Evolutionary conservation across 495 filamentous ascomycete genomes (phyloP).

Genomic region (Lasiosphaeria miniovina): DNA sequence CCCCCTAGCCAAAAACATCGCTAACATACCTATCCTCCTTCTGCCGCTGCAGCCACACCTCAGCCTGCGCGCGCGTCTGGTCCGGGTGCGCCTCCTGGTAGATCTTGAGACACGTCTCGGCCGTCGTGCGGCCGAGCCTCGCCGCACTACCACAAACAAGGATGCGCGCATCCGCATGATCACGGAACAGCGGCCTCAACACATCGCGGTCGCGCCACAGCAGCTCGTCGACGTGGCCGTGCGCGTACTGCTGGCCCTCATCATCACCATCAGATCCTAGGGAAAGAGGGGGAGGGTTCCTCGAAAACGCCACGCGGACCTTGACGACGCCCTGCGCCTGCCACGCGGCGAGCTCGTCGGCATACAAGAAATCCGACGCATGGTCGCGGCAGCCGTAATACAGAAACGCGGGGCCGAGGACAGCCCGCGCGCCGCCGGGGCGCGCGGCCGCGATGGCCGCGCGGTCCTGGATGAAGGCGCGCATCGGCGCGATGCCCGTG

Average conservation of each 20-base stretch:
- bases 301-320: constrained; percentile 31
- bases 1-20: constrained; percentile 54
- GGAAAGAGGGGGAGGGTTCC: constrained; percentile 16
- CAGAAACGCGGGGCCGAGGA: constrained; percentile 39
- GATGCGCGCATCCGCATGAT: constrained; percentile 48
- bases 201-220: constrained; percentile 53
- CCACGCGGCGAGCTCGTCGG: constrained; percentile 52
- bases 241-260: constrained; percentile 15
- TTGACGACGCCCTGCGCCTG: constrained; percentile 50
- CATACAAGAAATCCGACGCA: constrained; percentile 54
- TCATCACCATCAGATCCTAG: too few relatives aligned
- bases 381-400: constrained; percentile 58
- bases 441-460: constrained; percentile 43
- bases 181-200: constrained; percentile 44
- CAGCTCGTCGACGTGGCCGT: constrained; percentile 57
- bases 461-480: constrained; percentile 62
- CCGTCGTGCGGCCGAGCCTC: constrained; percentile 51
- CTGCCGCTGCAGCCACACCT: constrained; percentile 50
- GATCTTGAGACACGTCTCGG: constrained; percentile 37
- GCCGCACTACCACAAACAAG: constrained; percentile 58
- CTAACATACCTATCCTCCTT: constrained; percentile 59
- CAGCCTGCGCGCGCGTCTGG: constrained; percentile 39
- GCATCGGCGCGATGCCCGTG: constrained; percentile 59
- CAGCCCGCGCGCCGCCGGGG: constrained; percentile 15
- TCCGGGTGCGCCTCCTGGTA: constrained; percentile 44